Conservation (phyloP, 2,329 filamentous ascomycete genomes). For the Plectosphaerella sp. region DNA sequence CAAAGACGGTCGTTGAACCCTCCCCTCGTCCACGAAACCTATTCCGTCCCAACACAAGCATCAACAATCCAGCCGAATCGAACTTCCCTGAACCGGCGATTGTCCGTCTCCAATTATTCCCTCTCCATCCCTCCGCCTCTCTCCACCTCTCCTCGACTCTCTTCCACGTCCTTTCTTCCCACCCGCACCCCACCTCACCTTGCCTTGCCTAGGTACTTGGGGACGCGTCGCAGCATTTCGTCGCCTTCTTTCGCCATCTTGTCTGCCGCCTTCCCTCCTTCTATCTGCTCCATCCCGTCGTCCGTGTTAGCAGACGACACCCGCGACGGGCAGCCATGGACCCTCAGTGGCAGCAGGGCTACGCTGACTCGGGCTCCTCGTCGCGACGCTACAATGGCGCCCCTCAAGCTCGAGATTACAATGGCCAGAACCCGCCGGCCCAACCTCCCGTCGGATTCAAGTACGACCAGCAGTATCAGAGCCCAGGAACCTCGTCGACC, state of each 20-base stretch:
- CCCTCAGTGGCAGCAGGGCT: constrained; percentile 52
- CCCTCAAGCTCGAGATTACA: constrained; percentile 43
- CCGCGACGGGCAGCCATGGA: constrained; percentile 34
- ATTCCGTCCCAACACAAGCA: too few relatives aligned
- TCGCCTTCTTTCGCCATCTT: neutral
- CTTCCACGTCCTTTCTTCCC: constrained; percentile 1
- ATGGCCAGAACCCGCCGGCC: constrained; percentile 23
- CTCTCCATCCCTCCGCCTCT: neutral
- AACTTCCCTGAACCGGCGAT: constrained; percentile 2
- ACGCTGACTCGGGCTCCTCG: constrained; percentile 59
- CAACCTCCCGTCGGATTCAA: constrained; percentile 57
- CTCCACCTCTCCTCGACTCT: neutral
- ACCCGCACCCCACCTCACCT: neutral
- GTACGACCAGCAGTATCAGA: constrained; percentile 61
- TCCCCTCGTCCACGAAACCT: too few relatives aligned
- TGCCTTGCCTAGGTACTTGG: too few relatives aligned
- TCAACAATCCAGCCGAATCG: neutral
- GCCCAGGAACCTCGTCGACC: constrained; percentile 38
- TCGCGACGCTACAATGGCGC: constrained; percentile 60
- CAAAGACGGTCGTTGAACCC: too few relatives aligned
- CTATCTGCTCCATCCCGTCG: neutral
- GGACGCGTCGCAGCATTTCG: too few relatives aligned
- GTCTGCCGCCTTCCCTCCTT: neutral
- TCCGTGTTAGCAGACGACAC: too few relatives aligned
- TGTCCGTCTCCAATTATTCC: neutral